A percentile compares a stretch with the other conserved stretches of the same genome.
phyloP scores from a whole-genome alignment of 1,284 basidiomycete genomes.

The Irpex sp. region DNA sequence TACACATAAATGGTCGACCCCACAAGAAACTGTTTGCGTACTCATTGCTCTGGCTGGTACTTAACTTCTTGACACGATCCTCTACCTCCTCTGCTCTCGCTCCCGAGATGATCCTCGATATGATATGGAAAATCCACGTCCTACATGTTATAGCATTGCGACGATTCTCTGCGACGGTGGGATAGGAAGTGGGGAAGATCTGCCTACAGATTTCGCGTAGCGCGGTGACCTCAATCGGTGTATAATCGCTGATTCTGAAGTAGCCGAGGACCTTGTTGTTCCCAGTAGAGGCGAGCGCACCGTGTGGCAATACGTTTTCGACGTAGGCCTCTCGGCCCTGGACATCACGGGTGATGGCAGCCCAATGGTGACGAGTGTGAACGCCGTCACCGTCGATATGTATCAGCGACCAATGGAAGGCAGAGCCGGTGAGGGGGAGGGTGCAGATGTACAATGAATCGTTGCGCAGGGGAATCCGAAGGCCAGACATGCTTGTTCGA shows the following conservation, averaged over 20 bases:
- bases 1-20: neutral
- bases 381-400: conserved; percentile 17
- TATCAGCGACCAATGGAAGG: conserved; percentile 21
- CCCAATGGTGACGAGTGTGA: conserved; percentile 22
- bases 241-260: conserved; percentile 18
- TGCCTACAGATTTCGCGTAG: conserved; percentile 12
- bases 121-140: conserved; percentile 18
- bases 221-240: conserved; percentile 7
- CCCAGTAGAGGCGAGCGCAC: conserved; percentile 12
- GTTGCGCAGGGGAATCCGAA: conserved; percentile 7
- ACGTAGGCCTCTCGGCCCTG: conserved; percentile 18
- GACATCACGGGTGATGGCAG: conserved; percentile 15
- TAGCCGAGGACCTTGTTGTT: conserved; percentile 17
- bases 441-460: conserved; percentile 17
- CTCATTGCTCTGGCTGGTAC: conserved; percentile 2
- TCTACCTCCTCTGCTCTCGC: conserved; percentile 16
- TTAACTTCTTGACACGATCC: conserved; percentile 14
- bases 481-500: neutral
- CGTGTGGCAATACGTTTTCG: conserved; percentile 15
- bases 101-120: conserved; percentile 11
- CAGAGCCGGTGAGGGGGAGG: conserved; percentile 14
- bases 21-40: conserved; percentile 1
- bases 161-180: conserved; percentile 18
- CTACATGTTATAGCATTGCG: conserved; percentile 17
- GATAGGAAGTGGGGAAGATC: conserved; percentile 13